Conservation (phyloP, 352 stramenopile genomes). For the Phytophthora nicotianae region DNA sequence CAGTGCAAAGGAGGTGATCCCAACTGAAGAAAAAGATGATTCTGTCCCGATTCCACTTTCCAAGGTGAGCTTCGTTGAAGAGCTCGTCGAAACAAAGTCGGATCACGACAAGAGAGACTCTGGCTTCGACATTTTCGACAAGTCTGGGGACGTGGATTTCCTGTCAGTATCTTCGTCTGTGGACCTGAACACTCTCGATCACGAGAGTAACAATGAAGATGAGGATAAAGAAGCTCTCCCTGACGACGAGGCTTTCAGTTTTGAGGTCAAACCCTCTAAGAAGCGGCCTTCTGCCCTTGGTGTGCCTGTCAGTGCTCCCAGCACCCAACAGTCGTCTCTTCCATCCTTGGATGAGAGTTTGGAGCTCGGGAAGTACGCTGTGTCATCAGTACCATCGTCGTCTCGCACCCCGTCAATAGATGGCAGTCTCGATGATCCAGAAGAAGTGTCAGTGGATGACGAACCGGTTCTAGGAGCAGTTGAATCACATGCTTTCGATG, state of each 20-base stretch:
- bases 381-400: slow-evolving; percentile 7
- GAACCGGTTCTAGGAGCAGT: slow-evolving; percentile 27
- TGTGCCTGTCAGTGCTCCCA: not conserved
- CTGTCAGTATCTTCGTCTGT: slow-evolving; percentile 14
- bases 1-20: slow-evolving; percentile 2
- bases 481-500: slow-evolving; percentile 43
- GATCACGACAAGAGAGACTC: slow-evolving; percentile 5
- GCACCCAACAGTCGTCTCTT: slow-evolving; percentile 6
- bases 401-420: slow-evolving; percentile 26
- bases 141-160: slow-evolving; percentile 40
- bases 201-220: slow-evolving; percentile 13
- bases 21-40: not conserved
- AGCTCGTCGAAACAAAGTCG: not conserved
- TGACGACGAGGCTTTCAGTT: slow-evolving; percentile 44
- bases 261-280: slow-evolving; percentile 54
- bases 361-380: slow-evolving; percentile 36
- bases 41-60: not conserved
- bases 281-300: slow-evolving; percentile 13
- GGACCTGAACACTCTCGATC: not conserved
- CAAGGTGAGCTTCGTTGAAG: not conserved
- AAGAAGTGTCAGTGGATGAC: slow-evolving; percentile 14
- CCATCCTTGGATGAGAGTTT: slow-evolving; percentile 27
- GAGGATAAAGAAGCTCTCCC: slow-evolving; percentile 12
- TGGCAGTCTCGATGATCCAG: slow-evolving; percentile 21
- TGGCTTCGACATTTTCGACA: slow-evolving; percentile 41